phyloP scores from a whole-genome alignment of 768 basidiomycete species.

The Lentinula sp. region DNA sequence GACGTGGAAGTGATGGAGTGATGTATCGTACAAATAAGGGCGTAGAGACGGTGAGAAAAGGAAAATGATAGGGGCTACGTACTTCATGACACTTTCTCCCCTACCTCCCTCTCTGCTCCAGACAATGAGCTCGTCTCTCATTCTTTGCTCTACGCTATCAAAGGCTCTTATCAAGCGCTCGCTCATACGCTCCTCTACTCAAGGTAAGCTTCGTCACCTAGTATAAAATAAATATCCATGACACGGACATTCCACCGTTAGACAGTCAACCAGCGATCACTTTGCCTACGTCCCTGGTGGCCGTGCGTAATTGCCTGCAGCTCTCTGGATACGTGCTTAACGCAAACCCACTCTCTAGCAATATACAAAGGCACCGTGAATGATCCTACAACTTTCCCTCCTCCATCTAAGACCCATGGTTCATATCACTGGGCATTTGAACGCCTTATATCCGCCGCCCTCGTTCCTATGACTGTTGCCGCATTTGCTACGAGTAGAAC shows the following conservation, averaged over 20 bases:
- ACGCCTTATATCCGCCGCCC: conserved; percentile 78
- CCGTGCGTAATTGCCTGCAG: conserved; percentile 38
- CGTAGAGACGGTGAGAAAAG: too few species aligned
- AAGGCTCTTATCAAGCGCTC: conserved; percentile 38
- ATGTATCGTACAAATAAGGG: too few species aligned
- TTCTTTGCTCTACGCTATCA: conserved; percentile 43
- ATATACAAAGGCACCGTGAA: conserved; percentile 91
- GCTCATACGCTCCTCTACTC: conserved; percentile 30
- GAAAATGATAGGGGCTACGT: too few species aligned
- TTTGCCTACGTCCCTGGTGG: conserved; percentile 60
- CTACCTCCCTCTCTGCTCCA: neutral
- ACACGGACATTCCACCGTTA: conserved; percentile 6
- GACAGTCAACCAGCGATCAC: conserved; percentile 14
- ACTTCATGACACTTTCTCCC: too few species aligned
- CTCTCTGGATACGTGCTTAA: conserved; percentile 11
- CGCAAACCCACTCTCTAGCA: conserved; percentile 36
- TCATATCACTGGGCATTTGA: conserved; percentile 95
- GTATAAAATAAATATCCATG: conserved; percentile 2
- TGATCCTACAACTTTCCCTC: conserved; percentile 88
- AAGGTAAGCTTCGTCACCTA: conserved; percentile 26
- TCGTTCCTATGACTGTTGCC: conserved; percentile 85
- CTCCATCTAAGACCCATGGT: conserved; percentile 75
- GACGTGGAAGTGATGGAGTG: too few species aligned
- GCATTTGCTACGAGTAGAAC: conserved; percentile 79
- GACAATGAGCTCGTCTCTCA: conserved; percentile 44